Percentiles rank a stretch among this genome's conserved stretches.
Conservation (phyloP, 306 rosid genomes). For the Fragaria iinumae region DNA sequence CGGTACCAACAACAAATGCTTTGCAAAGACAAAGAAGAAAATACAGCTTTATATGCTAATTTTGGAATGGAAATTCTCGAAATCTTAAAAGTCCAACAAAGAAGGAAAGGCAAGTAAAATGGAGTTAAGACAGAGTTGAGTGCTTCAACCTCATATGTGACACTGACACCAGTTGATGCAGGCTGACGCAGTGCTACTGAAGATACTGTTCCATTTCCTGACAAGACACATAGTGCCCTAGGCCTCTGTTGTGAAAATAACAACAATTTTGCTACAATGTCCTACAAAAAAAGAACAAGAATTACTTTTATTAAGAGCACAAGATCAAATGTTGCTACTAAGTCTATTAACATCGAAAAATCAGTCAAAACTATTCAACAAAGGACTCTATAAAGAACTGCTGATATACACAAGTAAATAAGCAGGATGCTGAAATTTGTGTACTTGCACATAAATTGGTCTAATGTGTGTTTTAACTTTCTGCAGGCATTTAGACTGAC, state of each 20-base stretch:
- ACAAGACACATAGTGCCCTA: constrained; percentile 81
- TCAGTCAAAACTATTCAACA: neutral
- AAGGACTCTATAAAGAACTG: neutral
- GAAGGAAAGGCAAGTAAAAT: constrained; percentile 2
- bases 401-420: neutral
- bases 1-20: neutral
- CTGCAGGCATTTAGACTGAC: neutral
- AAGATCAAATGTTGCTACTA: neutral
- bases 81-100: neutral
- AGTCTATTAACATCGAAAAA: neutral
- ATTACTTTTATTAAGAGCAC: neutral
- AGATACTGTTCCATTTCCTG: constrained; percentile 78
- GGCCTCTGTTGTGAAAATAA: constrained; percentile 81
- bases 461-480: neutral
- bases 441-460: neutral
- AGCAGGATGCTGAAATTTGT: neutral
- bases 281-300: constrained; percentile 50
- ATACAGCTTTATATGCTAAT: neutral
- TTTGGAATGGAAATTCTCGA: constrained; percentile 1
- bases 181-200: constrained; percentile 83
- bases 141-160: constrained; percentile 65
- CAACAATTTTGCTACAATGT: constrained; percentile 73
- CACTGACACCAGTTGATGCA: constrained; percentile 72
- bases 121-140: neutral
- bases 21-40: neutral